These are phyloP conservation scores for Tolypocladium amazonense DNA, from an alignment of 2,329 filamentous ascomycete genomes.

Conservation along the genomic window DNA sequence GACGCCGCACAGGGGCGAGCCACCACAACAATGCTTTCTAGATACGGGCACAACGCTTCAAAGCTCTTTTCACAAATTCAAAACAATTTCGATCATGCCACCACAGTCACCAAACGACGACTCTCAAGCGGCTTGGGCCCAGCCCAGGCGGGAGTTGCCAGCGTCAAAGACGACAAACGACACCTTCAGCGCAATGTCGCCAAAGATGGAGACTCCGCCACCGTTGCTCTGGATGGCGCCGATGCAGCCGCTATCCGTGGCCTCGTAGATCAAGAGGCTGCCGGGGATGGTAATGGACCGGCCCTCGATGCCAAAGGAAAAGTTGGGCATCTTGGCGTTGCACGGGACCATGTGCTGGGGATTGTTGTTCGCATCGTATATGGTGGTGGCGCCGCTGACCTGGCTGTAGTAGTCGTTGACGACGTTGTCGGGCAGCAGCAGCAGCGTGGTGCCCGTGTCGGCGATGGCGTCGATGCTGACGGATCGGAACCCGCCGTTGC, in stretches of 20 bases:
- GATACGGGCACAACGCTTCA: too few species aligned
- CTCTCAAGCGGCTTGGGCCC: neutral
- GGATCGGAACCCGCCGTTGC: conserved; percentile 3
- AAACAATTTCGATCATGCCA: neutral
- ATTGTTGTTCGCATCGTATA: conserved; percentile 14
- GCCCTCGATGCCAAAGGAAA: conserved; percentile 44
- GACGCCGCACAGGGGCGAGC: too few species aligned
- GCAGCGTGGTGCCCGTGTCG: conserved; percentile 52
- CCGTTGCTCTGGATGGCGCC: conserved; percentile 54
- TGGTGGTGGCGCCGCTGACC: conserved; percentile 20
- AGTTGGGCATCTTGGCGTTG: conserved; percentile 30
- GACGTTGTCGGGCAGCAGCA: conserved; percentile 44
- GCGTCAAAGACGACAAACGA: conserved; percentile 46
- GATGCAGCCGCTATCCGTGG: conserved; percentile 44
- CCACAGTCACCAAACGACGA: neutral
- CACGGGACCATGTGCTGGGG: conserved; percentile 31
- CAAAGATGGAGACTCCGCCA: conserved; percentile 43
- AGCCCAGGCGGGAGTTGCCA: conserved; percentile 39
- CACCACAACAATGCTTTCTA: too few species aligned
- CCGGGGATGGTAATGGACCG: conserved; percentile 45
- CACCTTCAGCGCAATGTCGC: conserved; percentile 49
- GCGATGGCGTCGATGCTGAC: conserved; percentile 30
- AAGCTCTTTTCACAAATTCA: too few species aligned
- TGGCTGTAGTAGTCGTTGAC: conserved; percentile 37
- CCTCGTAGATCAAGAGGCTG: conserved; percentile 38